Percentiles rank a stretch among this genome's conserved stretches.
These are phyloP conservation scores for Neofusicoccum ribis DNA, from an alignment of 2,329 filamentous ascomycete genomes.

Conservation along the genomic window DNA sequence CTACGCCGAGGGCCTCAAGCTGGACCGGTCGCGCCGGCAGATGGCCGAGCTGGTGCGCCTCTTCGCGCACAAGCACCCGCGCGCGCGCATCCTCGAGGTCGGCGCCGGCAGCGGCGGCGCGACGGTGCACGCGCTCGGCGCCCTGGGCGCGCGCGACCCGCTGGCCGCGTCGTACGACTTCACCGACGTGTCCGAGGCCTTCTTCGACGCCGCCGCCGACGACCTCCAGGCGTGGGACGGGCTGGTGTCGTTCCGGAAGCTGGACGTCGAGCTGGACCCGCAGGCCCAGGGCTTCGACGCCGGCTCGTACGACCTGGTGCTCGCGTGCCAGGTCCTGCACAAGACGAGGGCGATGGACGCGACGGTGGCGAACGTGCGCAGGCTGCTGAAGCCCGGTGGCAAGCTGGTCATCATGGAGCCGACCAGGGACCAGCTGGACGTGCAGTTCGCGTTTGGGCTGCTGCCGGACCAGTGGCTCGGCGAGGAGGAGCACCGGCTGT, in stretches of 20 bases:
- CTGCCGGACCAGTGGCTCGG: too few relatives aligned
- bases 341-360: too few relatives aligned
- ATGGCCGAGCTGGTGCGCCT: background rate
- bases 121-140: background rate
- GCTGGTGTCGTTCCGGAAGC: conserved; percentile 4
- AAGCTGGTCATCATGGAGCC: conserved; percentile 38
- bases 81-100: conserved; percentile 21
- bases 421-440: conserved; percentile 18
- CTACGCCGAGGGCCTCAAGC: too few relatives aligned
- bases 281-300: conserved; percentile 16
- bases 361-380: conserved; percentile 17
- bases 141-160: background rate
- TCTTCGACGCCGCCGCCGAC: conserved; percentile 22
- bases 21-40: background rate
- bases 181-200: conserved; percentile 27
- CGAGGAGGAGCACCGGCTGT: too few relatives aligned
- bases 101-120: conserved; percentile 22
- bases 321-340: too few relatives aligned
- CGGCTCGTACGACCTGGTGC: conserved; percentile 12
- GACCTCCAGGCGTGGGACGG: background rate
- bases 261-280: conserved; percentile 19
- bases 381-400: conserved; percentile 41
- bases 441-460: background rate
- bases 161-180: conserved; percentile 21
- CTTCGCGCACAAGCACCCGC: background rate